Percentiles rank a stretch among this genome's conserved stretches.
Evolutionary conservation across 2,329 filamentous ascomycete genomes (phyloP).

Genomic region (Neocucurbitaria cava): DNA sequence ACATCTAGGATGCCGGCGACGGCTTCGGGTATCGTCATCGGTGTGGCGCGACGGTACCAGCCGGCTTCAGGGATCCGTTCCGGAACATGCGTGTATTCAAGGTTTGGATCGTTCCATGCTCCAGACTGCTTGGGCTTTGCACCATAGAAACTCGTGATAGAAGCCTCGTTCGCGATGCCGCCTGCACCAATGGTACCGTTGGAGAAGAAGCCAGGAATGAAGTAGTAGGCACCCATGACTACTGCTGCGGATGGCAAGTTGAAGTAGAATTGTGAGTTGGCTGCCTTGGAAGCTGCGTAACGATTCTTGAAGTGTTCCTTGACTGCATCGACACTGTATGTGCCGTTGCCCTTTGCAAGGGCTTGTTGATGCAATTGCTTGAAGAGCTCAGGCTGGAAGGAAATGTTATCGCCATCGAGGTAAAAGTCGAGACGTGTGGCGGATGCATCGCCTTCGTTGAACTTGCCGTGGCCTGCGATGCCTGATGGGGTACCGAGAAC

Average conservation of each 20-base stretch:
- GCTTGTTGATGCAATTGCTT: constrained; percentile 29
- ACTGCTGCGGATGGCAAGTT: constrained; percentile 22
- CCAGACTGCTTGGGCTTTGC: constrained; percentile 15
- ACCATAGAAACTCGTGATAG: constrained; percentile 32
- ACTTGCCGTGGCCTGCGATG: constrained; percentile 28
- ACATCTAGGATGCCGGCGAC: constrained; percentile 27
- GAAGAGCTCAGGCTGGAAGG: constrained; percentile 30
- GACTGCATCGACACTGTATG: constrained; percentile 23
- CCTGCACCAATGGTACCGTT: constrained; percentile 31
- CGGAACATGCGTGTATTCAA: constrained; percentile 26
- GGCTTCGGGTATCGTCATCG: constrained; percentile 26
- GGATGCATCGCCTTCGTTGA: constrained; percentile 46
- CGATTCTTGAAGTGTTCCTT: constrained; percentile 30
- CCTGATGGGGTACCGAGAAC: constrained; percentile 34
- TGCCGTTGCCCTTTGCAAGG: constrained; percentile 22
- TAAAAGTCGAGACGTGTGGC: constrained; percentile 37
- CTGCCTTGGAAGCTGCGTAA: constrained; percentile 22
- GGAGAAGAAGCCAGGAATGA: constrained; percentile 29
- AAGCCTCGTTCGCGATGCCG: constrained; percentile 29
- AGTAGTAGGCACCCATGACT: constrained; percentile 30
- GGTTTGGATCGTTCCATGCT: constrained; percentile 17
- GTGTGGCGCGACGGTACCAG: constrained; percentile 29
- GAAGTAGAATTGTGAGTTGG: constrained; percentile 29
- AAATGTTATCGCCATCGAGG: constrained; percentile 40
- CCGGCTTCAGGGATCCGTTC: constrained; percentile 27